Percentiles rank a stretch among this genome's conserved stretches.
These are phyloP conservation scores for Suhomyces wounanorum DNA, from an alignment of 1,139 yeast genomes.

Conservation along the genomic window DNA sequence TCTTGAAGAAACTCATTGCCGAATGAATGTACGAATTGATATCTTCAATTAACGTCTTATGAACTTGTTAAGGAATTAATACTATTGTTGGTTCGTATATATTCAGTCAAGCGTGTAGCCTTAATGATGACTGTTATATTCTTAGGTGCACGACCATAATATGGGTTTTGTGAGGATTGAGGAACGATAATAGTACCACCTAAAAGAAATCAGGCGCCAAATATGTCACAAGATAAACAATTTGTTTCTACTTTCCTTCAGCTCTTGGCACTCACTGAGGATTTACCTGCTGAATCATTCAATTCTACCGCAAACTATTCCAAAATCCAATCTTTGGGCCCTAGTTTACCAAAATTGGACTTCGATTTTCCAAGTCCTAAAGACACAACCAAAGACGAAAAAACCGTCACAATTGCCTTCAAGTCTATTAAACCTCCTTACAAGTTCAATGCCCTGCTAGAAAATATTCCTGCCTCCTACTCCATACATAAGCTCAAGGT, in stretches of 20 bases:
- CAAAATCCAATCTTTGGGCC: constrained; percentile 41
- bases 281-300: constrained; percentile 30
- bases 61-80: background rate
- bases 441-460: constrained; percentile 35
- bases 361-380: constrained; percentile 30
- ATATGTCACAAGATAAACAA: constrained; percentile 11
- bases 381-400: constrained; percentile 4
- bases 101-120: background rate
- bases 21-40: background rate
- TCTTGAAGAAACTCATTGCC: constrained; percentile 42
- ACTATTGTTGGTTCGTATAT: background rate
- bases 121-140: background rate
- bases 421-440: constrained; percentile 50
- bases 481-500: constrained; percentile 40
- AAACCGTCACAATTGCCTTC: constrained; percentile 26
- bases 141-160: background rate
- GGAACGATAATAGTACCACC: background rate
- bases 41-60: background rate
- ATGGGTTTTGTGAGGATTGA: background rate
- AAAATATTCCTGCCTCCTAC: constrained; percentile 24
- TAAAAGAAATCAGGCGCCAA: background rate
- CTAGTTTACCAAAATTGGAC: constrained; percentile 38
- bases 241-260: constrained; percentile 40
- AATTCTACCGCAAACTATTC: constrained; percentile 36
- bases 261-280: constrained; percentile 31